Base-by-base conservation (phyloP, 306 rosid genomes). In the Spatholobus suberectus region DNA sequence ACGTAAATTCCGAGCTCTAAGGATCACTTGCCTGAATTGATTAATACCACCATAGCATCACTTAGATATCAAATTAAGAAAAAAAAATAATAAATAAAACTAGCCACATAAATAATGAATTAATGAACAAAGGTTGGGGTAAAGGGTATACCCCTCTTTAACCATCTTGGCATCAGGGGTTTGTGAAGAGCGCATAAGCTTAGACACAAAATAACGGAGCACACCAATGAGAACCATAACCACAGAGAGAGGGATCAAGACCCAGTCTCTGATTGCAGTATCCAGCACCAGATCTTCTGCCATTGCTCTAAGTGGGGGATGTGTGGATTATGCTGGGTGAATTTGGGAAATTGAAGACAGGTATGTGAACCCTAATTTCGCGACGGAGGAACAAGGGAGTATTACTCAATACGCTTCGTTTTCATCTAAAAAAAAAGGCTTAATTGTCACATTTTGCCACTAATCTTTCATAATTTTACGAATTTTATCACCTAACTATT, bases 211-310 rank as follows among this genome's bases (percentile, higher is more conserved):
- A 87, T 96, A 90, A 7, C 99, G 99, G 23, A 96, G 95, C 69
- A 96, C 93, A 3, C 99, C 99, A 54, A 96, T 96, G 41, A 96
- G 99, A 43, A 96, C 99, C 99, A 96, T 96, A 67, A 96, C 99
- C 59, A 94, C 95, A 13, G 99, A 96, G 75, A 96, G 97, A 70
- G 99, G 99, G 89, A 96, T 96, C 63, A 96, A 85, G 5, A 96
- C 99, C 99, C 99, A 96, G 44, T 96, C 96, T 92, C 98, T 94
- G 91, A 96, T 96, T 46, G 99, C 97, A 21, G 99, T 94, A 74
- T 96, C 98, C 18, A 96, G 94, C 49, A 96, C 98, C 61, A 96
- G 94, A 91, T 96, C 99, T 89, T 90, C 99, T 75, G 99, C 98
- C 99, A 96, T 96, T 73, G 73, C 55, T 84, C 80, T 62, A 51